Conservation (phyloP, 257 asterid species). For the Fraxinus cuspidata region DNA sequence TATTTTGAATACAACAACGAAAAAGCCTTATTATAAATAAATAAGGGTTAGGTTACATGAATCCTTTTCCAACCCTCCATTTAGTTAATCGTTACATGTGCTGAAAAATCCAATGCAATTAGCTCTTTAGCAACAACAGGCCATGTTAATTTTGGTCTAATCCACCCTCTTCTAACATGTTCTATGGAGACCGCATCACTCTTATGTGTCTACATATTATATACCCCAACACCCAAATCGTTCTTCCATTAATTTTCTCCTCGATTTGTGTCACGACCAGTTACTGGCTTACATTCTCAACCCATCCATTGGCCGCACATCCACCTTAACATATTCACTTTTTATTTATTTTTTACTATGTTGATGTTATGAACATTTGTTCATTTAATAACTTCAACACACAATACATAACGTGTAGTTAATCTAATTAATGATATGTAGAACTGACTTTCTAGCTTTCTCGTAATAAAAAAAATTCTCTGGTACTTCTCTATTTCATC, state of each 20-base stretch:
- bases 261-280: neutral
- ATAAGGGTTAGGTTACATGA: neutral
- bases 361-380: neutral
- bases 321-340: neutral
- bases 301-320: neutral
- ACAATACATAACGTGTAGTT: neutral
- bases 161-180: neutral
- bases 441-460: neutral
- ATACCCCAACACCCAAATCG: neutral
- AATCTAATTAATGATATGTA: neutral
- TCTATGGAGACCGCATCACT: neutral
- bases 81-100: neutral
- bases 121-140: neutral
- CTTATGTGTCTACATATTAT: neutral
- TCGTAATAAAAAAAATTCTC: neutral
- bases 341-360: neutral
- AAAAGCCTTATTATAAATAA: neutral
- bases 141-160: neutral
- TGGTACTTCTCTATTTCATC: neutral
- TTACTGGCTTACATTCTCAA: neutral
- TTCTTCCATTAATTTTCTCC: neutral
- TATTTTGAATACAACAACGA: neutral
- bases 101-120: neutral
- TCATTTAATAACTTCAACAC: neutral
- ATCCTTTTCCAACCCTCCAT: neutral